Conservation (phyloP, 2,329 filamentous ascomycete species). For the Fusarium sp. region DNA sequence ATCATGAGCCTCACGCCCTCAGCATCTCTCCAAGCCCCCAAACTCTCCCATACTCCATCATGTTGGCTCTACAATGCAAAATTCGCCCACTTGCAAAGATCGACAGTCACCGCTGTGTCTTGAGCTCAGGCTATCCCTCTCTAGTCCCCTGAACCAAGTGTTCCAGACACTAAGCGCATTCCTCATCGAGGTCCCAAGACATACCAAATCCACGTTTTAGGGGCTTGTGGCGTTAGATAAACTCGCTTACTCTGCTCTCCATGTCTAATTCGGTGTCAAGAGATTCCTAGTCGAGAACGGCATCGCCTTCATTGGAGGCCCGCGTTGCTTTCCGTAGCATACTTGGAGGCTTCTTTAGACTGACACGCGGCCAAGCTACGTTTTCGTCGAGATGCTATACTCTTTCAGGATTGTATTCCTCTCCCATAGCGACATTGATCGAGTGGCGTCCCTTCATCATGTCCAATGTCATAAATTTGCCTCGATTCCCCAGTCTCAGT, state of each 20-base stretch:
- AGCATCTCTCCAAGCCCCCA: neutral
- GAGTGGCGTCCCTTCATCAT: slow-evolving; percentile 22
- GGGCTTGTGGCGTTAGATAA: slow-evolving; percentile 24
- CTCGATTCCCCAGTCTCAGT: slow-evolving; percentile 21
- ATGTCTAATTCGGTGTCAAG: slow-evolving; percentile 24
- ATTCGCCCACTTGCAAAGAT: neutral
- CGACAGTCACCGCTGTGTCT: slow-evolving; percentile 15
- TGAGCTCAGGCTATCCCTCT: slow-evolving; percentile 7
- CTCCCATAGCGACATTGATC: slow-evolving; percentile 1
- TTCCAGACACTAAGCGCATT: slow-evolving; percentile 40
- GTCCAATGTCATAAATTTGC: slow-evolving; percentile 36
- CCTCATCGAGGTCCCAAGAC: slow-evolving; percentile 31
- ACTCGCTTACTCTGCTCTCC: slow-evolving; percentile 1
- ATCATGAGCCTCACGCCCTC: slow-evolving; percentile 5
- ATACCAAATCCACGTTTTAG: slow-evolving; percentile 40
- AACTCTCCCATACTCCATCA: neutral
- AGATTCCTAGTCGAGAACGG: slow-evolving; percentile 23
- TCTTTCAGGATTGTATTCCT: neutral
- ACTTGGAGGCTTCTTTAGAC: slow-evolving; percentile 11
- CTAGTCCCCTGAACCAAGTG: slow-evolving; percentile 13
- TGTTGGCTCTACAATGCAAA: neutral
- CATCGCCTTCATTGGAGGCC: slow-evolving; percentile 9
- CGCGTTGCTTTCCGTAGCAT: slow-evolving; percentile 38
- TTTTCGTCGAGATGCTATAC: slow-evolving; percentile 32
- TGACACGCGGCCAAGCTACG: slow-evolving; percentile 20